Evolutionary conservation across 352 stramenopile species (phyloP), one percentile per base, ranked within the genome.

Genomic region (Pythium phragmiticola): DNA sequence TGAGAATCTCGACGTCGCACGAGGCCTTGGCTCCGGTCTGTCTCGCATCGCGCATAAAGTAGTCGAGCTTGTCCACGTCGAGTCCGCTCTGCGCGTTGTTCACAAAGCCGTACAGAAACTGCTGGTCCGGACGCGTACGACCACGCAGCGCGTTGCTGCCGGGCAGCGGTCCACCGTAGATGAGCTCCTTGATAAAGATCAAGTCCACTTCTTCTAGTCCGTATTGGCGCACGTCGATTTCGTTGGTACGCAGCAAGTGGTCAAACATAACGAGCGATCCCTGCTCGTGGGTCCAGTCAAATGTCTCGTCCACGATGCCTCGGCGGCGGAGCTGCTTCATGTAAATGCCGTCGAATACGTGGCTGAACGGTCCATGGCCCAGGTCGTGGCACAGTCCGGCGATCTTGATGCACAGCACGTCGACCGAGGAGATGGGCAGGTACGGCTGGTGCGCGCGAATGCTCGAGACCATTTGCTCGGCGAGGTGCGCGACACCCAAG

Each of bases 401-500:
- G 57, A 94, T 83, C 60, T 94, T 92, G 63, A 94, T 77, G 53
- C 83, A 94, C 17, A 84, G 60, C 23, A 90, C 69, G 43, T 94
- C 83, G 1, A 53, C 64, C 0, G 84, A 64, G 0, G 90, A 94
- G 64, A 98, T 98, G 2, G 64, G 57, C 14, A 99, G 76, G 64
- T 94, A 88, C 6, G 88, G 89, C 55, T 99, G 95, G 34, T 88
- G 75, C 14, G 69, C 56, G 3, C 78, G 73, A 46, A 99, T 90
- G 28, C 63, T 84, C 49, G 74, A 60, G 30, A 95, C 76, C 74
- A 98, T 87, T 60, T 87, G 70, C 65, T 97, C 88, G 3, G 95
- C 95, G 4, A 99, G 80, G 66, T 98, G 83, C 6, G 93, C 93
- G n/a, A 99, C 96, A 14, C 97, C 97, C 36, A 99, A 72, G 16